Base-by-base conservation (phyloP, 2,329 filamentous ascomycete genomes). In the Aspergillus persii region DNA sequence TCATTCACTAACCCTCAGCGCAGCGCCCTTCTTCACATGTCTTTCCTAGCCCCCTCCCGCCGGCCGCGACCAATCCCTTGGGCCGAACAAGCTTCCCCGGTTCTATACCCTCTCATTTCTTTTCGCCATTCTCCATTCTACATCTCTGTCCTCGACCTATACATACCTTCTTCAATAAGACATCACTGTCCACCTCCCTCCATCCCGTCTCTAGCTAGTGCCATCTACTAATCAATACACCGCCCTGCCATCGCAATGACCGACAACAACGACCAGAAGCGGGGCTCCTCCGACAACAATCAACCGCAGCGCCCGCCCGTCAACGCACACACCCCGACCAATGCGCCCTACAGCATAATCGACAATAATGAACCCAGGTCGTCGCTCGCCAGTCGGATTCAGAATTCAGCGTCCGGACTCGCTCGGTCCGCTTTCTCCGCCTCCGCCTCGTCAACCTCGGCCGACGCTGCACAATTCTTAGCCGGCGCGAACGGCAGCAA, bases 401-500 rank as follows among this genome's bases (percentile, higher is more conserved):
- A 72, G 55, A 65, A 67, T 52, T 79, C 76, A 29, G 76, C 76
- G 31, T 68, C 65, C 11, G 68, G 69, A 0, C 69, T 79, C 31
- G 63, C 74, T 26, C 67, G 68, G 26, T 71, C 69, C 61, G 64
- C 69, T n/a, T 71, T 78, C 50, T 62, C 59, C 48, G 57, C 65
- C 26, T 60, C 69, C 3, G 52, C 55, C 26, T 53, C 68, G 8
- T 53, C 68, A 8, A 59, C 66, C 2, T 53, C 61, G 23, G 33
- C 33, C 15, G 68, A 71, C 59, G 54, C 68, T 18, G 64, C 66
- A 8, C 62, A 67, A 12, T 50, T 66, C 12, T 61, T 64, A 58
- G 67, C 33, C 44, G 51, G 36, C 64, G 57, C 58, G 67, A 59
- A 64, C 61, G 62, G 62, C 67, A 57, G 64, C 58, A 65, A 69